Percentiles rank a stretch among this genome's conserved stretches.
Evolutionary conservation across 208 protist species (phyloP).

Genomic region (Acanthamoeba sp.): DNA sequence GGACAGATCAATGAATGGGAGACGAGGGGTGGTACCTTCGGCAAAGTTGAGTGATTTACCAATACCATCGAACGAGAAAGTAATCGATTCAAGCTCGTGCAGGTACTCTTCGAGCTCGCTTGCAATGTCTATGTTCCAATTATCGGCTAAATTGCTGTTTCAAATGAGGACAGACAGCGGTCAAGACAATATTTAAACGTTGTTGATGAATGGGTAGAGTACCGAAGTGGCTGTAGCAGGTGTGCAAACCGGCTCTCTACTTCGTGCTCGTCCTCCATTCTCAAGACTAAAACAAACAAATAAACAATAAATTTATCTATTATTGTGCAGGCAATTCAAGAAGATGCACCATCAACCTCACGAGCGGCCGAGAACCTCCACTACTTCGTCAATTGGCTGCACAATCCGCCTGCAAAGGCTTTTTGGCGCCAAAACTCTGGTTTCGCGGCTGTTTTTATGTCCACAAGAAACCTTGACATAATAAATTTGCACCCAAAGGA

Average conservation of each 20-base stretch:
- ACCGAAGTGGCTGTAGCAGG: conserved; percentile 67
- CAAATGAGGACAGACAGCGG: not conserved
- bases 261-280: conserved; percentile 51
- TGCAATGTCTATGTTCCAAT: conserved; percentile 91
- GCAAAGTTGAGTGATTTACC: conserved; percentile 87
- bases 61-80: conserved; percentile 83
- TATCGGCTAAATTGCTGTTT: conserved; percentile 88
- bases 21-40: conserved; percentile 78
- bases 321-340: not conserved
- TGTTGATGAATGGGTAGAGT: not conserved
- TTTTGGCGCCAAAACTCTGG: too few species aligned
- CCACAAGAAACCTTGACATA: too few species aligned
- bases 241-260: conserved; percentile 65
- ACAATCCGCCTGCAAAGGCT: too few species aligned
- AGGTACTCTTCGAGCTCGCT: conserved; percentile 89
- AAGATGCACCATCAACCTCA: too few species aligned
- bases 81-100: conserved; percentile 83
- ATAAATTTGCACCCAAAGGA: too few species aligned
- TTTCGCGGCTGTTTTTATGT: too few species aligned
- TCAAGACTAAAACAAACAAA: not conserved
- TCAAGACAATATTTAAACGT: not conserved
- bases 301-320: too few species aligned
- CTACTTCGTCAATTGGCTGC: too few species aligned
- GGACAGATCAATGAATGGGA: not conserved
- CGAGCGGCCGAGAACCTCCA: too few species aligned